A percentile compares a stretch with the other conserved stretches of the same genome.
phyloP scores from a whole-genome alignment of 495 filamentous ascomycete species.

The Talaromyces trachyspermus region DNA sequence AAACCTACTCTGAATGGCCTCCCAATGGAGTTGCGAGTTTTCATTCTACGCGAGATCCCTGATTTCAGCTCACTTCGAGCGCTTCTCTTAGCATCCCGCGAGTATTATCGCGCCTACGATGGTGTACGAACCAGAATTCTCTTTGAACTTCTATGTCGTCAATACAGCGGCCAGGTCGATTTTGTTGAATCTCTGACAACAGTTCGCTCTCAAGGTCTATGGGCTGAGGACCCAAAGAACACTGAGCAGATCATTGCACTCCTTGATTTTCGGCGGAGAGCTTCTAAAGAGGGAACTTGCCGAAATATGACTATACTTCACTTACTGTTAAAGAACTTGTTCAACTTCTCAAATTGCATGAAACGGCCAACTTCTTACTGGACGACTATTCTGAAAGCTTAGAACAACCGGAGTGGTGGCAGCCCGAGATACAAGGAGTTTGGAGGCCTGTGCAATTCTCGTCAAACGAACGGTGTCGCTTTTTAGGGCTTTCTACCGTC shows the following conservation, averaged over 20 bases:
- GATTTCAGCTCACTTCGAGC: constrained; percentile 7
- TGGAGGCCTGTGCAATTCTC: constrained; percentile 1
- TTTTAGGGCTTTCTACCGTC: constrained; percentile 15
- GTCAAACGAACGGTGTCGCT: constrained; percentile 7
- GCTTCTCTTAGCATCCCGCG: constrained; percentile 9
- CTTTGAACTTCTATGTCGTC: constrained; percentile 5
- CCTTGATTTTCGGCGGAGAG: constrained; percentile 7
- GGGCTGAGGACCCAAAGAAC: constrained; percentile 9
- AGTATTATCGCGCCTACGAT: constrained; percentile 11
- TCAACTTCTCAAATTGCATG: constrained; percentile 6
- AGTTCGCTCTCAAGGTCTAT: constrained; percentile 10
- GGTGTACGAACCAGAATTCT: constrained; percentile 5
- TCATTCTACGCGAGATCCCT: constrained; percentile 8
- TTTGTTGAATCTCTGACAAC: constrained; percentile 10
- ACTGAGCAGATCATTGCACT: constrained; percentile 8
- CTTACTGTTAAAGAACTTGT: not conserved
- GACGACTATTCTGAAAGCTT: constrained; percentile 5
- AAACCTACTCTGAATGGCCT: constrained; percentile 10
- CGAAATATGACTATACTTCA: not conserved
- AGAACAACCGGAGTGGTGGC: constrained; percentile 2
- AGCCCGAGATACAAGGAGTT: constrained; percentile 2
- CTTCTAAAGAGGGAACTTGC: too few relatives aligned
- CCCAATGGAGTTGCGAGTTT: constrained; percentile 13
- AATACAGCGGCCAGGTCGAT: constrained; percentile 7
- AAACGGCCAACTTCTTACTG: constrained; percentile 3